Evolutionary conservation across 2,329 filamentous ascomycete genomes (phyloP), one percentile per base, ranked within the genome.

Genomic region (Colletotrichum neosansevieriae): DNA sequence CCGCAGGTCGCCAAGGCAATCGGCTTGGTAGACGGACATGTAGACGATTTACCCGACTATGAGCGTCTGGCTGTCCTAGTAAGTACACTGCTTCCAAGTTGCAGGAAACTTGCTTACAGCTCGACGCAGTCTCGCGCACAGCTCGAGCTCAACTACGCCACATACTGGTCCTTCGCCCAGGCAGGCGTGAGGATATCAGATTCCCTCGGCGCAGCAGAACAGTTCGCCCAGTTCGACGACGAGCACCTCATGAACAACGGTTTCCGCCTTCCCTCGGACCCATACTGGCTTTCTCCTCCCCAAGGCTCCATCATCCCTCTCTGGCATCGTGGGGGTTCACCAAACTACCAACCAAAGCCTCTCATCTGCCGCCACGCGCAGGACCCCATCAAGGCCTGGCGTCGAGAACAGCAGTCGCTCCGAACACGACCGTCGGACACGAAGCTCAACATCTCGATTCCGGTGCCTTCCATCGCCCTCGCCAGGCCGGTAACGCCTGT

Each of bases 191-290:
- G 66, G 6, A 69, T 69, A 62, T 69, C 66, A 17, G 66, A 69
- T 47, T 69, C 66, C 6, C 66, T 69, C 15, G 66, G 66, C 42
- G 66, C 66, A 24, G 61, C 66, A 21, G 66, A 69, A 19, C 66
- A 69, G 4, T 69, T 69, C 32, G 36, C 66, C 10, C 66, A 69
- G 47, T 69, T 69, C 29, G 66, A 69, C 29, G 66, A 69, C 49
- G 66, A 69, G 61, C 66, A 69, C 17, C 62, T 69, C 38, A 66
- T 69, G 66, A 69, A 66, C 34, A 69, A 69, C 49, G 66, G 66
- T 34, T 69, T 69, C 36, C 66, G 66, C 12, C 66, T 69, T 4
- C 66, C 66, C 15, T 69, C 66, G 10, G 66, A 69, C n/a, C 66
- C 66, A 0, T 69, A 69, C 54, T 69, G 66, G 66, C 54, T 69